Percentiles rank a stretch among this genome's conserved stretches.
Evolutionary conservation across 73 alveolate species (phyloP).

Genomic region (Paramecium biaurelia): DNA sequence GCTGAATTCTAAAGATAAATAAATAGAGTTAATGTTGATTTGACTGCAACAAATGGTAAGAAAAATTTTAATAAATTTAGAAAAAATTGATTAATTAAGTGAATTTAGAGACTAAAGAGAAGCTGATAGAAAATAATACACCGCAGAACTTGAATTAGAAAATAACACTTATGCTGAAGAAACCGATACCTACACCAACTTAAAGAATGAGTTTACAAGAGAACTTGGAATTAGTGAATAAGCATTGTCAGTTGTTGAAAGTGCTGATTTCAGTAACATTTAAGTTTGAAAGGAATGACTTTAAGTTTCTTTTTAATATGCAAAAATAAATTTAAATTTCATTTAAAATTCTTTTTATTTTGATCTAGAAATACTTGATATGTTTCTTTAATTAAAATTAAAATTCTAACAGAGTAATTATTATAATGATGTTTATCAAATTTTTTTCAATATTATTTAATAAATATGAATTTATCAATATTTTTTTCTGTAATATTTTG

Average conservation of each 20-base stretch:
- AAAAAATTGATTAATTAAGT: slow-evolving; percentile 32
- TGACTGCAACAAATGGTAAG: slow-evolving; percentile 31
- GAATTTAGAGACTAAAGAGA: slow-evolving; percentile 45
- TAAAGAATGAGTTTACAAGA: not conserved
- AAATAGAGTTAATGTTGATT: not conserved
- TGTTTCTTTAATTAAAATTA: not conserved
- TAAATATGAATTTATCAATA: too few species aligned
- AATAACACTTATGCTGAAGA: slow-evolving; percentile 53
- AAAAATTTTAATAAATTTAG: not conserved
- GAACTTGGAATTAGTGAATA: slow-evolving; percentile 47
- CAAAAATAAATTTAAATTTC: not conserved
- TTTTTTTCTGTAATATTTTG: too few species aligned
- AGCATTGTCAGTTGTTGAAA: not conserved
- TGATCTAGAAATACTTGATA: too few species aligned
- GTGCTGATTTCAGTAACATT: slow-evolving; percentile 12
- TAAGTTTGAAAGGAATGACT: slow-evolving; percentile 9
- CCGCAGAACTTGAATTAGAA: slow-evolving; percentile 7
- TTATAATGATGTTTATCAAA: too few species aligned
- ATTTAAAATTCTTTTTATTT: too few species aligned
- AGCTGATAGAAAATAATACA: not conserved
- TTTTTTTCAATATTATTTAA: too few species aligned
- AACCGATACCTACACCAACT: slow-evolving; percentile 15
- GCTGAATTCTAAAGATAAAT: slow-evolving; percentile 51
- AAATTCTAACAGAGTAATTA: too few species aligned
- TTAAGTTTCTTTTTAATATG: not conserved